A percentile compares a stretch with the other conserved stretches of the same genome.
phyloP scores from a whole-genome alignment of 78 protist genomes.

The Cavenderia fasciculata region DNA sequence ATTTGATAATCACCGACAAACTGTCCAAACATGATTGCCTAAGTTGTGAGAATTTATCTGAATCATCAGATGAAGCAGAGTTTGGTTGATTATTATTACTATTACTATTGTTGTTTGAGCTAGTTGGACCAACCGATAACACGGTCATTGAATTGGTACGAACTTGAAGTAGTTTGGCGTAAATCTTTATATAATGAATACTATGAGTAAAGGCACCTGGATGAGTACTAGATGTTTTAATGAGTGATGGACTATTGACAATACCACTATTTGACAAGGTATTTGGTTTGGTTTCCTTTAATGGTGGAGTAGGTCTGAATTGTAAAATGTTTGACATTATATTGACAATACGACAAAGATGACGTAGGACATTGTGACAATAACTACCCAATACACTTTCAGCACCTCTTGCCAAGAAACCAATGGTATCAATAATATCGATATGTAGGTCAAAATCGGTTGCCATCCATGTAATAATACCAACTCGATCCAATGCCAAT shows the following conservation, averaged over 20 bases:
- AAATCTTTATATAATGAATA: constrained; percentile 49
- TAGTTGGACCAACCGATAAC: constrained; percentile 25
- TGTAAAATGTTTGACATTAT: constrained; percentile 57
- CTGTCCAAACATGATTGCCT: constrained; percentile 63
- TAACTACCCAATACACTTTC: constrained; percentile 62
- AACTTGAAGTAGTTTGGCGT: constrained; percentile 20
- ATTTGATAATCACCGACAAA: constrained; percentile 42
- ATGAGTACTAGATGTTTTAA: constrained; percentile 1
- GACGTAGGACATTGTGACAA: constrained; percentile 60
- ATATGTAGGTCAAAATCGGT: constrained; percentile 63
- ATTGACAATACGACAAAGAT: constrained; percentile 47
- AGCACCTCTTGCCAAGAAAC: constrained; percentile 53
- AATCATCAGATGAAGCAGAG: no score
- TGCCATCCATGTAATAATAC: constrained; percentile 68
- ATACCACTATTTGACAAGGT: neutral
- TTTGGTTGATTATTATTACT: no score
- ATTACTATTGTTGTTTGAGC: no score
- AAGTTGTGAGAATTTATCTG: constrained; percentile 58
- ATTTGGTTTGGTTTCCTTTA: constrained; percentile 28
- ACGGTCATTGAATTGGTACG: constrained; percentile 45
- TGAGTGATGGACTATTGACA: constrained; percentile 4
- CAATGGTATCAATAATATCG: constrained; percentile 58
- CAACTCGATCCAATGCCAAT: constrained; percentile 69
- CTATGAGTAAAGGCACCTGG: constrained; percentile 70
- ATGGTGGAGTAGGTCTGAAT: constrained; percentile 72